These are phyloP conservation scores for Aspergillus oerlinghausenensis DNA, from an alignment of 2,329 filamentous ascomycete species.

Conservation along the genomic window DNA sequence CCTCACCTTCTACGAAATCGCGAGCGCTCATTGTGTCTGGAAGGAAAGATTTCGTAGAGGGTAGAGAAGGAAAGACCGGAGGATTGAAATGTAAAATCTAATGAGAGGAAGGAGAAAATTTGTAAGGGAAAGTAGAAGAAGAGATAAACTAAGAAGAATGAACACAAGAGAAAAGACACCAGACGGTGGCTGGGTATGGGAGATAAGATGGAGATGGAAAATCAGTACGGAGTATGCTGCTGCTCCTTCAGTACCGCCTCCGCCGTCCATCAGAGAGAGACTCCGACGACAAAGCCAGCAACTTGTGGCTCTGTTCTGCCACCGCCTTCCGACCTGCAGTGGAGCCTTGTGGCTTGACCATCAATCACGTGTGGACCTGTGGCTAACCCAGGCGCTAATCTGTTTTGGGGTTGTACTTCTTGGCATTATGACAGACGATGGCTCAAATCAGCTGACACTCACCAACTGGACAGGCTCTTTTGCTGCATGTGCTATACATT, in stretches of 20 bases:
- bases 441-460: not conserved
- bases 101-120: not conserved
- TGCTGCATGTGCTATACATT: not conserved
- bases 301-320: not conserved
- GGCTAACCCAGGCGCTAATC: not conserved
- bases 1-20: slow-evolving; percentile 77
- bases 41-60: slow-evolving; percentile 1
- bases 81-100: slow-evolving; percentile 1
- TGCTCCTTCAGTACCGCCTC: not conserved
- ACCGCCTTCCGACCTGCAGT: not conserved
- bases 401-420: not conserved
- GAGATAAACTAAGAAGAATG: not conserved
- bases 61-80: slow-evolving; percentile 1
- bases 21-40: slow-evolving; percentile 50
- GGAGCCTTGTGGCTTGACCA: not conserved
- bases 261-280: not conserved
- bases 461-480: not conserved
- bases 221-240: not conserved
- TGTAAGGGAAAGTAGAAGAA: not conserved
- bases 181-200: not conserved
- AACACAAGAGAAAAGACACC: not conserved
- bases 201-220: not conserved
- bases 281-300: not conserved
- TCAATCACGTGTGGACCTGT: not conserved
- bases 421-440: too few relatives aligned